Base-by-base conservation (phyloP, 2,329 filamentous ascomycete species). In the Fusarium avenaceum region DNA sequence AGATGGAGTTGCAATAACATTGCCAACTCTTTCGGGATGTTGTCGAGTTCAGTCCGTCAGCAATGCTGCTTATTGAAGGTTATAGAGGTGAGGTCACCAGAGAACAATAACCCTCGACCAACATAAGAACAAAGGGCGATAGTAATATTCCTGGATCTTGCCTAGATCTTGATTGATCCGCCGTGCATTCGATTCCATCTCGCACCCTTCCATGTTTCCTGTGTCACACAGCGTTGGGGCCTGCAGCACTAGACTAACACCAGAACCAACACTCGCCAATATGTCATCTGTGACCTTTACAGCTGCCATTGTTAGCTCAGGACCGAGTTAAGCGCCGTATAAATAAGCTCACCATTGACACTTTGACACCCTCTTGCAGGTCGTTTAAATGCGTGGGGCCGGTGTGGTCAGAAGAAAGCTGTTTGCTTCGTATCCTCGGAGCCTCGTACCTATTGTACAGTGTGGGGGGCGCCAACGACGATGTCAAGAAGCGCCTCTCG, bases 391-490 rank as follows among this genome's bases (percentile, higher is more conserved):
- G 45, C 59, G 46, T 57, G 43, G 46, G 53, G 55, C 56, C 35
- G 45, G 53, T 43, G 48, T 63, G 56, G 52, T 52, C 39, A 57
- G 26, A 43, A 42, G 51, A 35, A 46, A 20, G 20, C 22, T 71
- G 62, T 70, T 72, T 70, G 63, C 64, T 33, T 58, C 40, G 8
- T 47, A 58, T 42, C 52, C 57, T 39, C 45, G 14, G 14, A 17
- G 40, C n/a, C 51, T 35, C 39, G 19, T 64, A 47, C 40, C 50
- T 42, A 48, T 49, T 44, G 28, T 60, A 67, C 70, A 68, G 63
- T 73, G 66, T 73, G 70, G 43, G 39, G 65, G 53, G 50, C 59
- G 52, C 60, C 56, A 58, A 57, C 38, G 20, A 39, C 43, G 28
- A 30, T 30, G 46, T 24, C 57, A 46, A 63, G 28, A 51, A 63